phyloP scores from a whole-genome alignment of 805 yeast genomes.

The Wickerhamomyces strasburgensis region DNA sequence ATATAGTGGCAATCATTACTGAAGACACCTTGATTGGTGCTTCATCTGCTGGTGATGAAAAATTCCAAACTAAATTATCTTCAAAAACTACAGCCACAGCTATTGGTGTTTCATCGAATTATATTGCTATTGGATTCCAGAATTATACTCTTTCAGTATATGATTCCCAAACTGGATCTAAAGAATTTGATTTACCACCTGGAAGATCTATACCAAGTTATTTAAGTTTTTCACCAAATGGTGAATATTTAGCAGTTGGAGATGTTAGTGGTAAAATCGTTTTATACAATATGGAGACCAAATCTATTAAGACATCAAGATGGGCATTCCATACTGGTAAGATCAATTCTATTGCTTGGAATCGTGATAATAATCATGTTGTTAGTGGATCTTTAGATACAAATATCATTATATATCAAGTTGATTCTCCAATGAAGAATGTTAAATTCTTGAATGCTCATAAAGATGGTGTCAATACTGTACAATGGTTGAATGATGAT shows the following conservation, averaged over 20 bases:
- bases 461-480: conserved; percentile 77
- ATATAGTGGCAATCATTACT: conserved; percentile 33
- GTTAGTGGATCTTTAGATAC: conserved; percentile 85
- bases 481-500: conserved; percentile 55
- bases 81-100: conserved; percentile 39
- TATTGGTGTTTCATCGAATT: conserved; percentile 37
- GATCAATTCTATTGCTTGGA: conserved; percentile 77
- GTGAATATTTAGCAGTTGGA: conserved; percentile 71
- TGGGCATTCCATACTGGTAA: conserved; percentile 95
- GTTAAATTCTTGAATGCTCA: conserved; percentile 76
- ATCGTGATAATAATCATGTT: conserved; percentile 61
- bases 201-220: conserved; percentile 60
- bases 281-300: conserved; percentile 55
- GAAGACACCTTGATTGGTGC: conserved; percentile 34
- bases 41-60: conserved; percentile 26
- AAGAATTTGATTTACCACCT: conserved; percentile 32
- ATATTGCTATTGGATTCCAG: conserved; percentile 46
- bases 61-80: conserved; percentile 27
- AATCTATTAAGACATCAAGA: conserved; percentile 65
- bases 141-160: conserved; percentile 38
- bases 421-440: conserved; percentile 70
- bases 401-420: conserved; percentile 73
- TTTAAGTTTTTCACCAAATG: conserved; percentile 67
- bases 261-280: conserved; percentile 82
- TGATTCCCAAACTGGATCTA: conserved; percentile 24